Base-by-base conservation (phyloP, 306 rosid species). In the Pyrus bretschneideri region DNA sequence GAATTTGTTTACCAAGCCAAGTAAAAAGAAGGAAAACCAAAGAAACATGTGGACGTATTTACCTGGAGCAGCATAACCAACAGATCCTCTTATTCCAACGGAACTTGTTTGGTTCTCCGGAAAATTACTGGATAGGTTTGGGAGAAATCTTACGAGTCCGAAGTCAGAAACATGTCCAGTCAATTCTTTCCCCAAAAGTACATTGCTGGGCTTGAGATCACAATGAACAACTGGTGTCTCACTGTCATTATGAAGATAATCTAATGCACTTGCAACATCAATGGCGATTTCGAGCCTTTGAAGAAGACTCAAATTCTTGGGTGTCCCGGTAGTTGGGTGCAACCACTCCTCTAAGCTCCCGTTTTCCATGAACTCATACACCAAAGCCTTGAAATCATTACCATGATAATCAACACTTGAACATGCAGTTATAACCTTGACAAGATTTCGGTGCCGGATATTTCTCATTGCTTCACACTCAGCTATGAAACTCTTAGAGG, bases 301-400 rank as follows among this genome's bases (percentile, higher is more conserved):
- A 17, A 19, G 18, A 29, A 70, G 45, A 45, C 35, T 18, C 31
- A 70, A 70, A 29, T 9, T 49, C 74, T 18, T 51, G 8, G 27
- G 29, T 18, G 73, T 1, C 10, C 27, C 5, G 18, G 27, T 49
- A 45, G 57, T 70, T 51, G 74, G 27, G 52, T 70, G 38, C 5
- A 70, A 6, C 74, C 74, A 49, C 74, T 70, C 62, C 22, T 70
- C 74, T 51, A 70, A 51, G 74, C 74, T 70, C 74, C 69, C 23
- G 5, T 70, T 29, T 27, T 51, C 61, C 62, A 51, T 70, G 11
- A 17, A 70, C 46, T 51, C 17, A 2, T 70, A 70, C 21, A 70
- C 21, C 27, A 52, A 31, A 70, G 63, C 74, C 30, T 70, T 70
- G 63, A 70, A 70, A 51, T 70, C 63, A 52, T 70, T 70, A 29